phyloP scores from a whole-genome alignment of 495 filamentous ascomycete species.

The Entonaema liquescens region DNA sequence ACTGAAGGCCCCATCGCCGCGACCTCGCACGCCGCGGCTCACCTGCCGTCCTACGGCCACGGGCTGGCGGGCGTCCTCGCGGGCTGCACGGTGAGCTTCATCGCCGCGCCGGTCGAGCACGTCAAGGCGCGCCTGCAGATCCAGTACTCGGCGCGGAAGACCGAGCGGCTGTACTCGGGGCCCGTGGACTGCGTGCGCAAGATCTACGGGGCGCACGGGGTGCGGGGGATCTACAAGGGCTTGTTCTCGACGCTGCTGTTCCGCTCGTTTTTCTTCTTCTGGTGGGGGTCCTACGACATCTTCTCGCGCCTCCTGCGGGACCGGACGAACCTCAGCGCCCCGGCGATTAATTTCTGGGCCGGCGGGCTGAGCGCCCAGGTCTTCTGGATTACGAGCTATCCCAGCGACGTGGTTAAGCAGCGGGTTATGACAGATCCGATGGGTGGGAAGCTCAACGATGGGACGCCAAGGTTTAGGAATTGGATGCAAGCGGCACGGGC shows the following conservation, averaged over 20 bases:
- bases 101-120: constrained; percentile 94
- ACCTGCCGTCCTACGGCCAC: constrained; percentile 81
- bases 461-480: constrained; percentile 70
- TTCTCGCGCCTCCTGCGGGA: constrained; percentile 72
- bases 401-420: constrained; percentile 95
- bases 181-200: constrained; percentile 83
- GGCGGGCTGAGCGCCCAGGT: constrained; percentile 90
- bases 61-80: constrained; percentile 87
- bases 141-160: constrained; percentile 82
- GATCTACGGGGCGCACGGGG: constrained; percentile 72
- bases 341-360: constrained; percentile 95
- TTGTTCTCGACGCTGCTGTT: constrained; percentile 86
- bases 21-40: constrained; percentile 43
- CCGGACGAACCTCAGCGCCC: constrained; percentile 75
- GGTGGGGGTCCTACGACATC: constrained; percentile 94
- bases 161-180: constrained; percentile 78
- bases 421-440: constrained; percentile 95
- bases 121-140: constrained; percentile 93
- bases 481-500: constrained; percentile 85
- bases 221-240: constrained; percentile 84
- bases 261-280: constrained; percentile 93
- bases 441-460: constrained; percentile 73
- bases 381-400: constrained; percentile 93
- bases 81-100: constrained; percentile 87
- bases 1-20: constrained; percentile 26